A percentile compares a stretch with the other conserved stretches of the same genome.
Evolutionary conservation across 2,329 filamentous ascomycete species (phyloP).

Genomic region (Colletotrichum phormii): DNA sequence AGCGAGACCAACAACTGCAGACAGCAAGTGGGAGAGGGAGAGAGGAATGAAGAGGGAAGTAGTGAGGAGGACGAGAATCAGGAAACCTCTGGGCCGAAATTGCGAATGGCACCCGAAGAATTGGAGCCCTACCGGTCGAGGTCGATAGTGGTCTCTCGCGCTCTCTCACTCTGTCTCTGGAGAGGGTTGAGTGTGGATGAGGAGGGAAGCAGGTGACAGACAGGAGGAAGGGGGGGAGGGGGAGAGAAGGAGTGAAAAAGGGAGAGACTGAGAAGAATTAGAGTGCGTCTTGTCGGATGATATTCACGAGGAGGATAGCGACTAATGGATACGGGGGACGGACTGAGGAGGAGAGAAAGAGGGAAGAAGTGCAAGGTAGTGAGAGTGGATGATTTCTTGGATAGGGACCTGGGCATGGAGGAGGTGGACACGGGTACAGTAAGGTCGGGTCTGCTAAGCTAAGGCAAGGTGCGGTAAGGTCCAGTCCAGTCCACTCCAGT

Average conservation of each 20-base stretch:
- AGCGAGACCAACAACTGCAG: constrained; percentile 29
- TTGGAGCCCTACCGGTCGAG: constrained; percentile 29
- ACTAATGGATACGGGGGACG: constrained; percentile 31
- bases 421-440: constrained; percentile 31
- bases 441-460: background rate
- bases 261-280: constrained; percentile 34
- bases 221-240: constrained; percentile 36
- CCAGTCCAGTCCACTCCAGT: background rate
- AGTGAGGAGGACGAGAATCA: constrained; percentile 17
- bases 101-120: constrained; percentile 21
- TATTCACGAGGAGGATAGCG: constrained; percentile 32
- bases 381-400: constrained; percentile 30
- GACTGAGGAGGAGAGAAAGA: constrained; percentile 18
- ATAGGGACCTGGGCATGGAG: constrained; percentile 23
- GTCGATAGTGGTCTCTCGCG: constrained; percentile 22
- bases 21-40: constrained; percentile 20
- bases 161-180: constrained; percentile 10
- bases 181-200: background rate
- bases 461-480: background rate
- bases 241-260: constrained; percentile 30
- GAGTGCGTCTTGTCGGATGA: constrained; percentile 37
- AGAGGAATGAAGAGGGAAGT: constrained; percentile 31
- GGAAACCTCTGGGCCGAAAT: constrained; percentile 24
- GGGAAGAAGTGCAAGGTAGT: constrained; percentile 39
- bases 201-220: constrained; percentile 36